These are phyloP conservation scores for Teunomyces funiuensis DNA, from an alignment of 805 yeast species.

Conservation along the genomic window DNA sequence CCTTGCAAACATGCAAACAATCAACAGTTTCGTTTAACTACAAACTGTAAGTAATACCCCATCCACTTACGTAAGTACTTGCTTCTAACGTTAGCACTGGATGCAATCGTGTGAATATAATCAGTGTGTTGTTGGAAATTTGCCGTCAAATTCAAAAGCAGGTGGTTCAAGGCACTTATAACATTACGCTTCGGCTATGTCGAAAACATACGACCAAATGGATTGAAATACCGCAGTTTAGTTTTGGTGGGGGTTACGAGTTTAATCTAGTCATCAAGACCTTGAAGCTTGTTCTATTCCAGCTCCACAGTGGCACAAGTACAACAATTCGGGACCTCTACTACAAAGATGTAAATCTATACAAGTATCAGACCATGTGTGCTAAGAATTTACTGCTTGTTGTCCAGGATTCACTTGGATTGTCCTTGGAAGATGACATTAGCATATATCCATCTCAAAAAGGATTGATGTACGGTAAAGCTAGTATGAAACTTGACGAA, in stretches of 20 bases:
- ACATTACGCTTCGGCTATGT: not conserved
- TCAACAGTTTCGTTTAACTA: constrained; percentile 1
- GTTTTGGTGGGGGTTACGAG: not conserved
- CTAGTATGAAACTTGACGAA: not conserved
- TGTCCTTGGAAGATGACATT: constrained; percentile 34
- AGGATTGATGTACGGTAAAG: constrained; percentile 50
- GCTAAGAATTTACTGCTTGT: constrained; percentile 40
- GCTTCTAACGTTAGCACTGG: constrained; percentile 1
- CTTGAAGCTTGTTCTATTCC: constrained; percentile 4
- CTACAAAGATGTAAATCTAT: constrained; percentile 56
- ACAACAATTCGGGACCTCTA: constrained; percentile 57
- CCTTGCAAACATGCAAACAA: not conserved
- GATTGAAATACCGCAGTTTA: not conserved
- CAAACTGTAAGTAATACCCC: constrained; percentile 4
- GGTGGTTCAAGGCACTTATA: not conserved
- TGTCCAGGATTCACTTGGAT: constrained; percentile 32
- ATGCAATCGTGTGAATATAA: not conserved
- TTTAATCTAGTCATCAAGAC: constrained; percentile 6
- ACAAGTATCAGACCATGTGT: constrained; percentile 37
- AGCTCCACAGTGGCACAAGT: constrained; percentile 1
- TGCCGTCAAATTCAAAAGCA: constrained; percentile 1
- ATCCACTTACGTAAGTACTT: not conserved
- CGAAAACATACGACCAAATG: not conserved
- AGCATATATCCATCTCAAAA: constrained; percentile 55
- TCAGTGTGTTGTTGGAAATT: constrained; percentile 2